phyloP scores from a whole-genome alignment of 2,329 filamentous ascomycete genomes.

The Colletotrichum acutatum region DNA sequence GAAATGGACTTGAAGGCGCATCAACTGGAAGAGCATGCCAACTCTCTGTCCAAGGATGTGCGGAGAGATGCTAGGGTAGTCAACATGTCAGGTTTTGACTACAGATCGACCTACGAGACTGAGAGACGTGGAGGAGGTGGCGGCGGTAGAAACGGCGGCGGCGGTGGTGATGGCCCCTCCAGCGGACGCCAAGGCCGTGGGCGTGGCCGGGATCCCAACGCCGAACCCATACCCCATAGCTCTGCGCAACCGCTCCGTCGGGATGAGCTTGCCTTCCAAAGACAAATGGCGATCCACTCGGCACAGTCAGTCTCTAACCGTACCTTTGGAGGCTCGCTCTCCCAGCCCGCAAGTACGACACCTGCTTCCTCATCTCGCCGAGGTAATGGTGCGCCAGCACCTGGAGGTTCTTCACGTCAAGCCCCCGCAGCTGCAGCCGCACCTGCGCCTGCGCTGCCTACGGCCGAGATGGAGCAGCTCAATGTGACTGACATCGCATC shows the following conservation, averaged over 20 bases:
- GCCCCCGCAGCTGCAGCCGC: constrained; percentile 36
- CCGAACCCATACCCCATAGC: constrained; percentile 79
- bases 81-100: constrained; percentile 88
- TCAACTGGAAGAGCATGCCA: constrained; percentile 84
- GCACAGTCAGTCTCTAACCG: constrained; percentile 83
- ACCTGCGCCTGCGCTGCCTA: constrained; percentile 35
- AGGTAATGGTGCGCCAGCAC: constrained; percentile 11
- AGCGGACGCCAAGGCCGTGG: constrained; percentile 54
- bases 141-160: constrained; percentile 54
- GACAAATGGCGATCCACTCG: constrained; percentile 91
- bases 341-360: constrained; percentile 56
- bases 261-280: constrained; percentile 91
- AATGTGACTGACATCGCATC: constrained; percentile 61
- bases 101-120: constrained; percentile 76
- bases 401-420: constrained; percentile 14
- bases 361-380: constrained; percentile 41
- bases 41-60: constrained; percentile 83
- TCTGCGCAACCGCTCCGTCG: constrained; percentile 84
- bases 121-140: constrained; percentile 64
- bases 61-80: constrained; percentile 86
- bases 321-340: constrained; percentile 87
- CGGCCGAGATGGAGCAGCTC: constrained; percentile 60
- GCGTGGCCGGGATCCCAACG: constrained; percentile 87
- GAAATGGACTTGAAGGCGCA: constrained; percentile 96
- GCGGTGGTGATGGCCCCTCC: constrained; percentile 49